Conservation (phyloP, 176 grass and related monocot genomes). For the Oryza australiensis region DNA sequence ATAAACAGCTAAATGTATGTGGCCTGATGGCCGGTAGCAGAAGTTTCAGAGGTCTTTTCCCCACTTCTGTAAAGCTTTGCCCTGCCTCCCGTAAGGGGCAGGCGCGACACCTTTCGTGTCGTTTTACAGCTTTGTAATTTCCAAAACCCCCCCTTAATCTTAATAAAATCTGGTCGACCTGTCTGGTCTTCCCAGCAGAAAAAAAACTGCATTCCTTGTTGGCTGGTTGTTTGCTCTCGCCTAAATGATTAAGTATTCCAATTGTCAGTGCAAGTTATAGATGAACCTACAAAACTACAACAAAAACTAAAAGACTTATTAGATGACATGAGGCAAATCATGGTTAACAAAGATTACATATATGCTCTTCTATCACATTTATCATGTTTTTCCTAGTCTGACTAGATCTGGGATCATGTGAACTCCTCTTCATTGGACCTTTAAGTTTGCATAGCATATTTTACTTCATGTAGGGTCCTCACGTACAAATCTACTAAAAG, state of each 20-base stretch:
- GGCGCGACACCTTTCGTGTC: no score
- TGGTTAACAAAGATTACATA: not conserved
- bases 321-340: not conserved
- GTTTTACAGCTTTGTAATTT: no score
- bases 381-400: not conserved
- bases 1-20: no score
- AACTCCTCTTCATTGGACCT: not conserved
- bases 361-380: not conserved
- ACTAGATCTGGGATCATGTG: not conserved
- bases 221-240: not conserved
- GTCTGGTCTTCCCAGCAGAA: no score
- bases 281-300: not conserved
- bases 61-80: no score
- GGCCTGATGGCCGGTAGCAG: no score
- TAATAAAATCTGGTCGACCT: no score
- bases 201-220: conserved; percentile 17
- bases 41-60: no score
- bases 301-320: not conserved
- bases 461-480: not conserved
- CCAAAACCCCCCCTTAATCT: no score
- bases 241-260: conserved; percentile 20
- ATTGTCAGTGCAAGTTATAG: not conserved
- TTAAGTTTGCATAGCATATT: not conserved
- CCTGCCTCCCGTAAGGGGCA: no score
- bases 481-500: not conserved